Conservation (phyloP, 768 basidiomycete genomes). For the Tulasnella sp. region DNA sequence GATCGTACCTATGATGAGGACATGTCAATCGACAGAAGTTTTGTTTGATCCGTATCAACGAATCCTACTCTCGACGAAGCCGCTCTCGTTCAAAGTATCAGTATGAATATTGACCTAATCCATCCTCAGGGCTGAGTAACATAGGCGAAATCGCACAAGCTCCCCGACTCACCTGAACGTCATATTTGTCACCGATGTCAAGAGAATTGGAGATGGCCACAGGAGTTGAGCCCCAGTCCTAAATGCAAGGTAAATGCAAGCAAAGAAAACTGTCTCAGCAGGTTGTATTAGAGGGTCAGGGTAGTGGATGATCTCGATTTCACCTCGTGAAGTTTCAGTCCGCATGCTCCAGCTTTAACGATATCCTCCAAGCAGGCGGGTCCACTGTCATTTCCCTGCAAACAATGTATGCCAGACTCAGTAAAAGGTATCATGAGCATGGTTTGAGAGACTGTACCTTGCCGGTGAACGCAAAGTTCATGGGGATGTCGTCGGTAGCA, state of each 20-base stretch:
- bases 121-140: background rate
- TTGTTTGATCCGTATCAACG: background rate
- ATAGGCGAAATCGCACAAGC: background rate
- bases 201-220: conserved; percentile 66
- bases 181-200: conserved; percentile 77
- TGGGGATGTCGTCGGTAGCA: conserved; percentile 78
- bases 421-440: background rate
- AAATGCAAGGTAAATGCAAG: background rate
- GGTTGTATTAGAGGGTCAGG: background rate
- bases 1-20: conserved; percentile 55
- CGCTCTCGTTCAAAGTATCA: conserved; percentile 94
- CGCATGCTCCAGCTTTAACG: conserved; percentile 71
- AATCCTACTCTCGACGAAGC: conserved; percentile 82
- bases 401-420: background rate
- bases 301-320: background rate
- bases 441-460: conserved; percentile 36
- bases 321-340: conserved; percentile 85
- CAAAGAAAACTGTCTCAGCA: background rate
- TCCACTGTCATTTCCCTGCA: conserved; percentile 73
- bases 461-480: conserved; percentile 93
- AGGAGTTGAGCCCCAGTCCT: conserved; percentile 91
- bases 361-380: conserved; percentile 65
- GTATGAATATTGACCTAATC: conserved; percentile 83
- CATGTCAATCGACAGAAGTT: too few relatives aligned
- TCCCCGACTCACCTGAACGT: conserved; percentile 63